Conservation (phyloP, 352 stramenopile genomes). For the Thalassiosira livingstoniorum region DNA sequence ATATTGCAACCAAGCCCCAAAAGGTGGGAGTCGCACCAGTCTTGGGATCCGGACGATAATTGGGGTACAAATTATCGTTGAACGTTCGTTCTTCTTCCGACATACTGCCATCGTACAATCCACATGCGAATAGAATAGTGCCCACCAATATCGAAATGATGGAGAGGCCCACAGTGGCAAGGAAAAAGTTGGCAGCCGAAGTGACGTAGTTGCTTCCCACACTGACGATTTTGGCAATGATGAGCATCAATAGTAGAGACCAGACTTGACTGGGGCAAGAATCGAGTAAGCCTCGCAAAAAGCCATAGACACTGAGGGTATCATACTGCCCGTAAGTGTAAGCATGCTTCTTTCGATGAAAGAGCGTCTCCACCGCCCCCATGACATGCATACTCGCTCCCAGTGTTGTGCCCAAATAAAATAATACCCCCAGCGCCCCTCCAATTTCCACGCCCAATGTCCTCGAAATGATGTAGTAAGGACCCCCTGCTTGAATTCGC, state of each 20-base stretch:
- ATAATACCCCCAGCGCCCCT: slow-evolving; percentile 90
- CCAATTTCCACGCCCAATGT: slow-evolving; percentile 89
- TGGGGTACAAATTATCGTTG: slow-evolving; percentile 80
- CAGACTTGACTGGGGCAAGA: slow-evolving; percentile 37
- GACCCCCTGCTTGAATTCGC: slow-evolving; percentile 85
- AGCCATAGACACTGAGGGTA: background rate
- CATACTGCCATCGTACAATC: slow-evolving; percentile 57
- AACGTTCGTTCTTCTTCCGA: slow-evolving; percentile 45
- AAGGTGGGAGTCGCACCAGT: slow-evolving; percentile 81
- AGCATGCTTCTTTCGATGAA: slow-evolving; percentile 64
- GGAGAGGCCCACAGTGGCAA: slow-evolving; percentile 33
- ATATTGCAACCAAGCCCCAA: slow-evolving; percentile 82
- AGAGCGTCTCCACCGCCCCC: slow-evolving; percentile 82
- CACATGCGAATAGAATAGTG: slow-evolving; percentile 69
- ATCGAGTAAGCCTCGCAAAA: slow-evolving; percentile 27
- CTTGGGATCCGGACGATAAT: slow-evolving; percentile 80
- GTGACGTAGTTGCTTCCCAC: slow-evolving; percentile 53
- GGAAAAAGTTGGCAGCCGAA: slow-evolving; percentile 40
- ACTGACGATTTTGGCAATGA: slow-evolving; percentile 48
- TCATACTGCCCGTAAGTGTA: slow-evolving; percentile 9
- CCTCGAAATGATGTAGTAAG: slow-evolving; percentile 86
- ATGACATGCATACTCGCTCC: slow-evolving; percentile 84
- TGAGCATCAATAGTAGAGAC: slow-evolving; percentile 50
- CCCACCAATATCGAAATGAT: slow-evolving; percentile 66
- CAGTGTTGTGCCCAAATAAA: slow-evolving; percentile 89